A percentile compares a stretch with the other conserved stretches of the same genome.
Conservation (phyloP, 441 rosid genomes). For the Corymbia calophylla region DNA sequence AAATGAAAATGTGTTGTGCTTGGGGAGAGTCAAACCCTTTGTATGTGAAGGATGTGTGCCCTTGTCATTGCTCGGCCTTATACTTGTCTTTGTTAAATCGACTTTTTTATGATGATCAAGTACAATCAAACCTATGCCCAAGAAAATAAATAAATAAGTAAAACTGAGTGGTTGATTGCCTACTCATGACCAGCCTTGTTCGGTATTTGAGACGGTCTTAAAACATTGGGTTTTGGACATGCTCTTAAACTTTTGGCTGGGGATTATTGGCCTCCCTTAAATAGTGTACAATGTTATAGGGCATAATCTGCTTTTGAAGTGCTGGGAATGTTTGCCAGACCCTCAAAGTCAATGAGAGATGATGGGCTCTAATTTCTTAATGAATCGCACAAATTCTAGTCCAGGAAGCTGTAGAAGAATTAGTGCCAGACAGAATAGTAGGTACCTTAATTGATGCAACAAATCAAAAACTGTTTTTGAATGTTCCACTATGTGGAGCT, state of each 20-base stretch:
- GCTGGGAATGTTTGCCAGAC: background rate
- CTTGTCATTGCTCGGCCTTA: background rate
- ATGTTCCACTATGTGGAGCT: background rate
- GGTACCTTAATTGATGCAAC: background rate
- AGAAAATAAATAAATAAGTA: background rate
- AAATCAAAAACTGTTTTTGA: background rate
- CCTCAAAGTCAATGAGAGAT: background rate
- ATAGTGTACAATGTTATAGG: background rate
- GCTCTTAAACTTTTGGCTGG: background rate
- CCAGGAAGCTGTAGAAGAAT: background rate
- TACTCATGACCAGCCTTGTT: background rate
- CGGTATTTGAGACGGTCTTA: background rate
- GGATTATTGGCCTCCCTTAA: background rate
- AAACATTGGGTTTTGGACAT: background rate
- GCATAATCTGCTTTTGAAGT: background rate
- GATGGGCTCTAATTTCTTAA: background rate
- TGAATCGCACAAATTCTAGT: background rate
- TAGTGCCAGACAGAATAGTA: background rate
- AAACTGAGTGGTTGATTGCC: background rate
- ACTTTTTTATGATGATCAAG: background rate
- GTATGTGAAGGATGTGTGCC: background rate
- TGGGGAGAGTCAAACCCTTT: background rate
- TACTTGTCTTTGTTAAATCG: background rate
- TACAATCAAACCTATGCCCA: background rate
- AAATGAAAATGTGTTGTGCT: background rate